These are phyloP conservation scores for Scheffersomyces spartinae DNA, from an alignment of 805 yeast species.

Conservation along the genomic window DNA sequence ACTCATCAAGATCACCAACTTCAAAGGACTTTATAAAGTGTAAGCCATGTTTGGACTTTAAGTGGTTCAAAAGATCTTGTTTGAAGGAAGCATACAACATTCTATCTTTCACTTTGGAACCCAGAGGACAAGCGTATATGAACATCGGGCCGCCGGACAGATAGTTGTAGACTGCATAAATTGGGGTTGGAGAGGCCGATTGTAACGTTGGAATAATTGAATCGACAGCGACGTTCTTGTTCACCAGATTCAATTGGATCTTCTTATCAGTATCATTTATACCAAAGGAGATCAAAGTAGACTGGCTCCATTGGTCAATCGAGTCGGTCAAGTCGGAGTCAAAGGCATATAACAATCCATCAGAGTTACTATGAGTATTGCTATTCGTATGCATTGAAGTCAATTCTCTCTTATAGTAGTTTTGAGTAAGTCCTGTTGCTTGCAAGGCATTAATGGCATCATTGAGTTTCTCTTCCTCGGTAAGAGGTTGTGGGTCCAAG, in stretches of 20 bases:
- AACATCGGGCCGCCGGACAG: constrained; percentile 35
- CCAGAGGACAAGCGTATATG: constrained; percentile 82
- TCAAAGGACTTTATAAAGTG: constrained; percentile 42
- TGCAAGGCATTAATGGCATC: constrained; percentile 29
- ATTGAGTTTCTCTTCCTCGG: constrained; percentile 46
- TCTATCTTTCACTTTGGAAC: constrained; percentile 79
- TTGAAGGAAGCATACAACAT: constrained; percentile 87
- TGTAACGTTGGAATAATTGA: constrained; percentile 16
- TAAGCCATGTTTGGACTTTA: constrained; percentile 26
- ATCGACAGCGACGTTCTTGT: constrained; percentile 10
- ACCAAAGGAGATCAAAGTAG: no score
- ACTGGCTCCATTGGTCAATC: no score
- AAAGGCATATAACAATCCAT: no score
- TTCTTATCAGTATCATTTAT: constrained; percentile 15
- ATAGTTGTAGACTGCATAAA: constrained; percentile 42
- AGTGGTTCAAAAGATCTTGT: constrained; percentile 42
- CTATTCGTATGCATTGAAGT: constrained; percentile 31
- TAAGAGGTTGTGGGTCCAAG: constrained; percentile 27
- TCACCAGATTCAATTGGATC: constrained; percentile 14
- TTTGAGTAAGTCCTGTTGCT: constrained; percentile 5
- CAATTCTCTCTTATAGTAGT: constrained; percentile 16
- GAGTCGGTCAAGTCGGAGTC: no score
- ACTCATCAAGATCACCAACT: constrained; percentile 62
- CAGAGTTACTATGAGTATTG: no score
- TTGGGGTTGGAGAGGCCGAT: constrained; percentile 32